Conservation (phyloP, 2,329 filamentous ascomycete species). For the Pseudogymnoascus sp. region DNA sequence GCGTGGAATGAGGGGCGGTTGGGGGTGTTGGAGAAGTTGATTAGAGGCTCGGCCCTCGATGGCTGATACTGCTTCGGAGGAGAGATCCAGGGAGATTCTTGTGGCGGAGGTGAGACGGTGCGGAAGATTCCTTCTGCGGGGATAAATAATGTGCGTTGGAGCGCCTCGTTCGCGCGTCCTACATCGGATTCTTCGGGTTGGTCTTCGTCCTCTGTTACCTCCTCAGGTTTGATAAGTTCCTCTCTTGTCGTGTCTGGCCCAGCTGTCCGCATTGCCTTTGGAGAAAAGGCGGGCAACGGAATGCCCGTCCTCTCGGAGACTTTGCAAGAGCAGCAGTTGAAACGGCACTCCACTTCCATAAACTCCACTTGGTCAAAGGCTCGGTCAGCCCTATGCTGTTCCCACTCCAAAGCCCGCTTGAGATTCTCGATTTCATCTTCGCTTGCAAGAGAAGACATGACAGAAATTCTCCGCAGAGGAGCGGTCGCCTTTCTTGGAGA, state of each 20-base stretch:
- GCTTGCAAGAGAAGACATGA: slow-evolving; percentile 49
- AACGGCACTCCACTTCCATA: slow-evolving; percentile 66
- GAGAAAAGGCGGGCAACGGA: neutral
- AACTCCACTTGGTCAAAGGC: slow-evolving; percentile 71
- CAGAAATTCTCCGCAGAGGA: slow-evolving; percentile 43
- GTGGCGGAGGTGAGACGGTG: slow-evolving; percentile 41
- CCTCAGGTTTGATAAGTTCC: neutral
- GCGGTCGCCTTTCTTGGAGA: slow-evolving; percentile 50
- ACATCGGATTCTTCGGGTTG: neutral
- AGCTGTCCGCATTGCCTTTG: neutral
- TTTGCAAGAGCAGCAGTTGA: slow-evolving; percentile 59
- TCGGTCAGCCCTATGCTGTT: slow-evolving; percentile 55
- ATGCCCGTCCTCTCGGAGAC: slow-evolving; percentile 18
- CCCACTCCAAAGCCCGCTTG: slow-evolving; percentile 39
- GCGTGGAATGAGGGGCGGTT: slow-evolving; percentile 36
- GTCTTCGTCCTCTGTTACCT: neutral
- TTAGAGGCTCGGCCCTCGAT: neutral
- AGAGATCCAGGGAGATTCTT: slow-evolving; percentile 25
- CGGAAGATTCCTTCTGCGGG: slow-evolving; percentile 59
- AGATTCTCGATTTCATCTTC: slow-evolving; percentile 40
- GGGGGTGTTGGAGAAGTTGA: slow-evolving; percentile 5
- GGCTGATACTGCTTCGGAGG: slow-evolving; percentile 19
- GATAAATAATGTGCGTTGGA: slow-evolving; percentile 40
- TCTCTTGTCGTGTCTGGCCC: neutral
- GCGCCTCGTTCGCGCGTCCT: neutral